phyloP scores from a whole-genome alignment of 2,329 filamentous ascomycete genomes.

The Graphilbum fragrans region DNA sequence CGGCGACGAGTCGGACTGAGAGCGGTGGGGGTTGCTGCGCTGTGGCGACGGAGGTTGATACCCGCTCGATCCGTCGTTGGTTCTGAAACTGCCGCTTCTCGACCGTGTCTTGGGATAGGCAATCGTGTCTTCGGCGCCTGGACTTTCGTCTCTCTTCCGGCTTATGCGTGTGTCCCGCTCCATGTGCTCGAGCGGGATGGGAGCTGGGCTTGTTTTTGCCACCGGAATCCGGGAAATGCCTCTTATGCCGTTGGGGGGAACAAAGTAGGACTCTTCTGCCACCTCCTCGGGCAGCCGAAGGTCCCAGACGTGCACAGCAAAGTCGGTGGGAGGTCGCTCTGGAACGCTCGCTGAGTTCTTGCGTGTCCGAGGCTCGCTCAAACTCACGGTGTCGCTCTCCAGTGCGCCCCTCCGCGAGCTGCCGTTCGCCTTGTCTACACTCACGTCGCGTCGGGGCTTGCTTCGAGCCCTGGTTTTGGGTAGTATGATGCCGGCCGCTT shows the following conservation, averaged over 20 bases:
- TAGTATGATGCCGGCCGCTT: constrained; percentile 61
- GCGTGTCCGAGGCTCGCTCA: constrained; percentile 20
- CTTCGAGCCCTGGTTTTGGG: constrained; percentile 38
- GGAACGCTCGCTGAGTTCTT: constrained; percentile 30
- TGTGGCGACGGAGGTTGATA: background rate
- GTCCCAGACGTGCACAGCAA: constrained; percentile 49
- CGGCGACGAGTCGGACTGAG: constrained; percentile 38
- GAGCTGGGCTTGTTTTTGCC: constrained; percentile 65
- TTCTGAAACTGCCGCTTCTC: constrained; percentile 52
- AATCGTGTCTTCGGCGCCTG: constrained; percentile 41
- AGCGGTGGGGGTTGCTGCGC: constrained; percentile 14
- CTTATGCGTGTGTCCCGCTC: constrained; percentile 61
- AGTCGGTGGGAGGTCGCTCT: constrained; percentile 25
- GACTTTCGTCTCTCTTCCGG: constrained; percentile 45
- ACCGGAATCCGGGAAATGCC: constrained; percentile 77
- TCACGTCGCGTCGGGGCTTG: constrained; percentile 14
- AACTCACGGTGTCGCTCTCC: constrained; percentile 17
- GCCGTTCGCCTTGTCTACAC: constrained; percentile 18
- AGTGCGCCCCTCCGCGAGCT: constrained; percentile 18
- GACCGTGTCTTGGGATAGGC: constrained; percentile 50
- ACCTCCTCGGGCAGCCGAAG: constrained; percentile 68
- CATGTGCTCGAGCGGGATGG: constrained; percentile 58
- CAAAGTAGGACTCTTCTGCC: constrained; percentile 46
- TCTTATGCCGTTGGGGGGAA: constrained; percentile 39
- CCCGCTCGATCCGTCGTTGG: background rate